Conservation (phyloP, 257 asterid species). For the Solanum infundibuliforme region DNA sequence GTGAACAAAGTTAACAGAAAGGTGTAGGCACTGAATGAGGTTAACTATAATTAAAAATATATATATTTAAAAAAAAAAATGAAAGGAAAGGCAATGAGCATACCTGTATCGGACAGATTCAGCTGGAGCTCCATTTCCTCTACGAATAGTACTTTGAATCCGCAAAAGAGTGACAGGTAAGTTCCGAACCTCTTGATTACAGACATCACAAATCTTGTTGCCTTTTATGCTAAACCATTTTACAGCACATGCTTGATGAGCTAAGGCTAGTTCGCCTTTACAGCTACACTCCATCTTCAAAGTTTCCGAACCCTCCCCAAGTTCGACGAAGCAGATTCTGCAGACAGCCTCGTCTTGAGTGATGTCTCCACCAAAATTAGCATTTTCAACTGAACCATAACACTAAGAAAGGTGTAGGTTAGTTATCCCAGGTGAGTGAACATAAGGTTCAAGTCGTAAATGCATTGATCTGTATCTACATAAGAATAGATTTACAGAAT, state of each 20-base stretch:
- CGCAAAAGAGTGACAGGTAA: conserved; percentile 78
- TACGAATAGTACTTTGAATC: conserved; percentile 38
- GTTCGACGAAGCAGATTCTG: conserved; percentile 81
- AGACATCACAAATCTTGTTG: conserved; percentile 84
- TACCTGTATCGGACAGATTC: conserved; percentile 57
- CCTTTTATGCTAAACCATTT: conserved; percentile 98
- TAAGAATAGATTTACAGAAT: not conserved
- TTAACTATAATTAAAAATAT: not conserved
- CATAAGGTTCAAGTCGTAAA: not conserved
- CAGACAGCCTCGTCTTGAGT: conserved; percentile 88
- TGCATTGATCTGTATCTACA: not conserved
- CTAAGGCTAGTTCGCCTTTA: conserved; percentile 93
- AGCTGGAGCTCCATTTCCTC: conserved; percentile 29
- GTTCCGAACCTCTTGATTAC: conserved; percentile 81
- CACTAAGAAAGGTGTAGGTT: conserved; percentile 17
- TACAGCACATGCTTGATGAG: conserved; percentile 87
- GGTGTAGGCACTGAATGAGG: not conserved
- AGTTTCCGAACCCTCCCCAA: conserved; percentile 65
- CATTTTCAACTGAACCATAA: conserved; percentile 39
- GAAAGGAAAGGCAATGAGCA: conserved; percentile 4
- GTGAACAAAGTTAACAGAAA: not conserved
- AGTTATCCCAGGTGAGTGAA: conserved; percentile 1
- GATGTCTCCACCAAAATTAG: conserved; percentile 53
- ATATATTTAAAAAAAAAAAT: not conserved
- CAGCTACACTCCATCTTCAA: conserved; percentile 93